phyloP scores from a whole-genome alignment of 805 yeast genomes.

The Groenewaldozyma tartarivorans region DNA sequence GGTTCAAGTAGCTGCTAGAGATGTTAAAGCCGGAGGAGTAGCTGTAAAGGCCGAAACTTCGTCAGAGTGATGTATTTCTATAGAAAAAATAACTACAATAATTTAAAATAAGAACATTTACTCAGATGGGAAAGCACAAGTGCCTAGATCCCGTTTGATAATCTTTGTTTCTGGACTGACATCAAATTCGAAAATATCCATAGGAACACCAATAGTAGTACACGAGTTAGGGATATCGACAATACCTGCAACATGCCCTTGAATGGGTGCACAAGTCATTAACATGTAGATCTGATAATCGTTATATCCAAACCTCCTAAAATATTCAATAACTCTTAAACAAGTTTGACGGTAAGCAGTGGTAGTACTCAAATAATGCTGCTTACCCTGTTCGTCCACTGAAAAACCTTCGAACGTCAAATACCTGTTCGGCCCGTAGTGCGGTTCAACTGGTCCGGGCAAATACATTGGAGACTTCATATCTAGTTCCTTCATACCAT shows the following conservation, averaged over 20 bases:
- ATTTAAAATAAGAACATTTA: not conserved
- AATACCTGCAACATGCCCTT: constrained; percentile 43
- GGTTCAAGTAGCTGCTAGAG: constrained; percentile 49
- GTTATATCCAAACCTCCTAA: constrained; percentile 40
- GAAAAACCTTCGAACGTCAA: constrained; percentile 46
- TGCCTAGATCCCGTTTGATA: constrained; percentile 27
- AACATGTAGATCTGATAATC: constrained; percentile 42
- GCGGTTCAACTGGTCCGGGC: constrained; percentile 41
- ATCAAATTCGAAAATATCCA: constrained; percentile 44
- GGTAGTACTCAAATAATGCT: constrained; percentile 37
- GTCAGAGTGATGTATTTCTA: not conserved
- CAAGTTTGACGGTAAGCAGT: constrained; percentile 45
- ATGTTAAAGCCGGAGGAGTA: constrained; percentile 17
- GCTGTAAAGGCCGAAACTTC: constrained; percentile 19
- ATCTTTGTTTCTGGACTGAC: constrained; percentile 32
- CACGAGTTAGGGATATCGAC: constrained; percentile 47
- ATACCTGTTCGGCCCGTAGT: constrained; percentile 40
- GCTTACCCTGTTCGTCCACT: constrained; percentile 40
- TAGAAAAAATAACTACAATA: not conserved
- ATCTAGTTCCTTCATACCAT: constrained; percentile 33
- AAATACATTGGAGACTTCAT: constrained; percentile 40
- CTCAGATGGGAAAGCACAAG: constrained; percentile 39
- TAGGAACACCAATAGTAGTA: constrained; percentile 42
- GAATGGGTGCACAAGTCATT: constrained; percentile 40
- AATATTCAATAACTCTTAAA: constrained; percentile 39